Conservation (phyloP, 2,329 filamentous ascomycete genomes). For the Diaporthe sp. region DNA sequence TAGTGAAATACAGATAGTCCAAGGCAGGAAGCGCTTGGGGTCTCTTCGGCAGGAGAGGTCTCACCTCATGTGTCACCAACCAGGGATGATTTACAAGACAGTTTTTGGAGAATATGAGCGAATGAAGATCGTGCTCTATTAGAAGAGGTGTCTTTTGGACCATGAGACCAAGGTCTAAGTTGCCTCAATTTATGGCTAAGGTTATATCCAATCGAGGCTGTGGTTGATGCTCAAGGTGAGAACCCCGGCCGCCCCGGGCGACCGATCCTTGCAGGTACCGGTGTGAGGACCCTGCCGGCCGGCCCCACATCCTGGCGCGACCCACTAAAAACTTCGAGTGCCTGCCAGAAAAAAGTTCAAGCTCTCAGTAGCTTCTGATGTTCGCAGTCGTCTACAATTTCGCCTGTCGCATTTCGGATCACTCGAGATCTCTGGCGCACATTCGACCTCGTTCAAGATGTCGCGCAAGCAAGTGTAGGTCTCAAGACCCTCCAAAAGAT, state of each 20-base stretch:
- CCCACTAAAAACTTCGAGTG: slow-evolving; percentile 41
- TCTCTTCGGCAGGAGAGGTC: too few relatives aligned
- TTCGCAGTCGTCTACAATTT: neutral
- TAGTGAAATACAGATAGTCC: too few relatives aligned
- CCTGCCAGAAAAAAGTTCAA: slow-evolving; percentile 40
- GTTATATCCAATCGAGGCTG: neutral
- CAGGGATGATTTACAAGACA: too few relatives aligned
- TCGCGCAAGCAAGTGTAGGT: slow-evolving; percentile 71
- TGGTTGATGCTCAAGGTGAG: neutral
- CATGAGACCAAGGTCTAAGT: neutral
- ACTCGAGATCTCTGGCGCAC: slow-evolving; percentile 26
- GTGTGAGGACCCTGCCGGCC: neutral
- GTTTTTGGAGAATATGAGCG: too few relatives aligned
- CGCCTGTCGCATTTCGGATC: slow-evolving; percentile 31
- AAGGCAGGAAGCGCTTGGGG: too few relatives aligned
- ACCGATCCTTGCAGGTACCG: neutral
- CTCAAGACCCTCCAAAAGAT: neutral
- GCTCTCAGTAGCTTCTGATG: slow-evolving; percentile 24
- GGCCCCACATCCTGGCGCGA: slow-evolving; percentile 8
- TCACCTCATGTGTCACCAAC: too few relatives aligned
- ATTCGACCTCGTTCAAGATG: slow-evolving; percentile 58
- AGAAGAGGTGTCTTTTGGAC: too few relatives aligned
- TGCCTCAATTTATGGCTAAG: neutral
- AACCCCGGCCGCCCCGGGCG: slow-evolving; percentile 1
- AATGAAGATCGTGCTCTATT: too few relatives aligned